phyloP scores from a whole-genome alignment of 768 basidiomycete species.

The Gautieria morchelliformis region DNA sequence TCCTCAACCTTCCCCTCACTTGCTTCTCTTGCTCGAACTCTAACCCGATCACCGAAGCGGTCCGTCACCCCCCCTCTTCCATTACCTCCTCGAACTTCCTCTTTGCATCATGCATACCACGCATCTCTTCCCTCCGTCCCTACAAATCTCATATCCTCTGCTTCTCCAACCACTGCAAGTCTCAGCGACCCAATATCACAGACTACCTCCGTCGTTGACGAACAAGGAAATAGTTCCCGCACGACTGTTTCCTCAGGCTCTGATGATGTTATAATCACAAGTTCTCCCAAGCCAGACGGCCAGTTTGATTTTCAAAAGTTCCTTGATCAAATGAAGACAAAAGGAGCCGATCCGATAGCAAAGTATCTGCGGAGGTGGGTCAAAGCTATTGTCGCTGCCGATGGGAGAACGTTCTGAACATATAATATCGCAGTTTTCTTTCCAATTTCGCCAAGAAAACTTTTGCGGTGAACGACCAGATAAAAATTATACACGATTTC shows the following conservation, averaged over 20 bases:
- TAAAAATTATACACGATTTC: conserved; percentile 94
- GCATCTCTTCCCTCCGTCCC: conserved; percentile 2
- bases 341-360: conserved; percentile 83
- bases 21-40: conserved; percentile 55
- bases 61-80: conserved; percentile 36
- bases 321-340: conserved; percentile 87
- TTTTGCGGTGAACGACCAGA: conserved; percentile 87
- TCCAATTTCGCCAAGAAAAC: conserved; percentile 89
- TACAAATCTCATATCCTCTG: background rate
- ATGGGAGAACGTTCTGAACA: background rate
- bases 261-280: background rate
- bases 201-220: background rate
- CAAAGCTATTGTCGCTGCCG: background rate
- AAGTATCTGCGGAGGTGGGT: conserved; percentile 93
- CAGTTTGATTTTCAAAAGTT: conserved; percentile 90
- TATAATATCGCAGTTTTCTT: conserved; percentile 53
- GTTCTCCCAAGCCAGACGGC: conserved; percentile 1
- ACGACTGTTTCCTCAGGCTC: background rate
- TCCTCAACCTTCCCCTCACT: conserved; percentile 51
- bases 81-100: conserved; percentile 1
- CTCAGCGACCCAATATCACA: background rate
- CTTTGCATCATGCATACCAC: conserved; percentile 3
- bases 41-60: conserved; percentile 43
- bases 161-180: background rate
- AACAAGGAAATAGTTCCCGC: background rate